Base-by-base conservation (phyloP, 1,139 yeast genomes). In the Debaryomyces sp. region DNA sequence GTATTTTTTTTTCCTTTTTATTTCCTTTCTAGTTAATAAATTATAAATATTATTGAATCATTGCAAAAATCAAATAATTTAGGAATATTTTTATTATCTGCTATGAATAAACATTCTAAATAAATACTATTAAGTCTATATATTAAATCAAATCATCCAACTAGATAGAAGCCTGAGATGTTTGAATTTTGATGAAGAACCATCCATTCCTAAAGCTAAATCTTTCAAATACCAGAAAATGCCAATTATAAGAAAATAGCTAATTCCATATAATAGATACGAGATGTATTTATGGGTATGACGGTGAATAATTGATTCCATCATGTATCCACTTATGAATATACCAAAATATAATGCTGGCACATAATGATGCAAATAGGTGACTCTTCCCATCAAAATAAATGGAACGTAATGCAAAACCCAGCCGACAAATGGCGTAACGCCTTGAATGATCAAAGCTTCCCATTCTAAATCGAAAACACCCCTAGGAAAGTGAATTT, bases 321-420 rank as follows among this genome's bases (percentile, higher is more conserved):
- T 54, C 12, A 73, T 52, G 48, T 63, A 76, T 0, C 75, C 80
- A 33, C 61, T 52, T 2, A 64, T 57, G 43, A 69, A 63, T 5
- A 67, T 70, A 32, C 69, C 72, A 53, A 70, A 70, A 50, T 67
- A 70, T 32, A 63, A 56, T 2, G 75, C 75, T 1, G 73, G 75
- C 18, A 64, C 71, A 44, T 70, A 70, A 49, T 70, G 75, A 53
- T 70, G 75, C 32, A 70, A 55, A 45, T 70, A 70, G 6, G 67
- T 70, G 12, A 70, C 73, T 32, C 75, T 54, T 6, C 70, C 70
- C 75, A 70, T 70, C 15, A 62, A 40, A 5, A 68, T 60, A 47
- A 69, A 70, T 1, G 75, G 75, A 27, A 59, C 45, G 47, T 60
- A 70, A 46, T 70, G 72, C n/a, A 68, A 52, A 21, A 64, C 9